Percentiles rank a stretch among this genome's conserved stretches.
These are phyloP conservation scores for Rhododendron mucronatum DNA, from an alignment of 148 eudicot genomes.

Conservation along the genomic window DNA sequence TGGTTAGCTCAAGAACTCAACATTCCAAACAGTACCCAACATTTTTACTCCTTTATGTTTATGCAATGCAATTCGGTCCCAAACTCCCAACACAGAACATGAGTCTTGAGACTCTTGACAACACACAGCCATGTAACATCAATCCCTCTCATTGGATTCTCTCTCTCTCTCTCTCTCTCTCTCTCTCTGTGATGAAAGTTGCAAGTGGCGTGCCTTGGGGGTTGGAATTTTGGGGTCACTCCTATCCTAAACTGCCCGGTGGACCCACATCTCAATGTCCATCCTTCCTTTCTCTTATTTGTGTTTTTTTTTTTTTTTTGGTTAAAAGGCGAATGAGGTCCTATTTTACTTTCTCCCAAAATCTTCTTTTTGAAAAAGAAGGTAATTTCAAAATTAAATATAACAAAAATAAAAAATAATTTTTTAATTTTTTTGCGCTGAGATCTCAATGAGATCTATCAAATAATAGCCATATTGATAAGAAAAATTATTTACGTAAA, in stretches of 20 bases:
- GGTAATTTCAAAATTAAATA: too few species aligned
- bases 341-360: too few species aligned
- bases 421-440: too few species aligned
- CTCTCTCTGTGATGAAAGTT: not conserved
- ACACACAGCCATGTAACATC: not conserved
- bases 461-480: too few species aligned
- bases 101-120: not conserved
- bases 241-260: not conserved
- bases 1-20: not conserved
- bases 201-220: not conserved
- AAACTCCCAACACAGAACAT: not conserved
- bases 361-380: too few species aligned
- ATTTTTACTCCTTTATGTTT: too few species aligned
- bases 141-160: not conserved
- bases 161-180: not conserved
- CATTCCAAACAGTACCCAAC: not conserved
- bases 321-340: too few species aligned
- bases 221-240: not conserved
- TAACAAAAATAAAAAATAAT: too few species aligned
- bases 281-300: not conserved
- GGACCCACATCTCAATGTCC: not conserved
- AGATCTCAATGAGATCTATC: too few species aligned
- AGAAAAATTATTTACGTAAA: too few species aligned
- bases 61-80: too few species aligned
- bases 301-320: too few species aligned